Evolutionary conservation across 768 basidiomycete species (phyloP).

Genomic region (Naganishia randhawae): DNA sequence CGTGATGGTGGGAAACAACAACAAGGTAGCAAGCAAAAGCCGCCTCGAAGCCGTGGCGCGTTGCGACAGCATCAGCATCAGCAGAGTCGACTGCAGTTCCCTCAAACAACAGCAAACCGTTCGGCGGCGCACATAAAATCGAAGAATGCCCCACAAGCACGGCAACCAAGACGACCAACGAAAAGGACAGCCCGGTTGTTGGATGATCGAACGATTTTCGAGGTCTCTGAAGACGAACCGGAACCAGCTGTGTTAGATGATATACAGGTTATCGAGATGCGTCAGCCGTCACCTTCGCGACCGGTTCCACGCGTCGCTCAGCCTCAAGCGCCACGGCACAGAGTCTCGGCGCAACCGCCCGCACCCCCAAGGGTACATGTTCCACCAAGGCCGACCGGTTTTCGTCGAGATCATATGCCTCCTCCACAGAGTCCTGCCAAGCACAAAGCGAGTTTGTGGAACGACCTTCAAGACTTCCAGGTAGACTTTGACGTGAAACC

Average conservation of each 20-base stretch:
- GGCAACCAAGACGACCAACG: not conserved
- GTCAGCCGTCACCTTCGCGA: not conserved
- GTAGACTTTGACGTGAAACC: slow-evolving; percentile 48
- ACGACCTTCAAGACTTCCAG: slow-evolving; percentile 43
- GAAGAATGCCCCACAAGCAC: not conserved
- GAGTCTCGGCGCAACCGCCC: not conserved
- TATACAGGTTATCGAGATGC: not conserved
- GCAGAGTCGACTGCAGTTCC: slow-evolving; percentile 5
- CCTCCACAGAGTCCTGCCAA: not conserved
- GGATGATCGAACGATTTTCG: slow-evolving; percentile 28
- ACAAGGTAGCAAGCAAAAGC: not conserved
- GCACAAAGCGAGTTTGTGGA: slow-evolving; percentile 46
- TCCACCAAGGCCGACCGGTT: not conserved
- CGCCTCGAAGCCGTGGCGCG: not conserved
- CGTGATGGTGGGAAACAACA: not conserved
- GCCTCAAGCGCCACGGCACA: not conserved
- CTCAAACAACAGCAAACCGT: not conserved
- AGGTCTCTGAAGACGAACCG: slow-evolving; percentile 3
- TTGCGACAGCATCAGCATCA: not conserved
- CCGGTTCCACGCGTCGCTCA: not conserved
- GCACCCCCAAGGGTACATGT: not conserved
- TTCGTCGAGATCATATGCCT: not conserved
- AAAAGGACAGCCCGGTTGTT: slow-evolving; percentile 5
- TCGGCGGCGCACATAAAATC: not conserved
- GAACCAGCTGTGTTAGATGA: not conserved